Evolutionary conservation across 345 rosid genomes (phyloP).

Genomic region (Lagerstroemia speciosa): DNA sequence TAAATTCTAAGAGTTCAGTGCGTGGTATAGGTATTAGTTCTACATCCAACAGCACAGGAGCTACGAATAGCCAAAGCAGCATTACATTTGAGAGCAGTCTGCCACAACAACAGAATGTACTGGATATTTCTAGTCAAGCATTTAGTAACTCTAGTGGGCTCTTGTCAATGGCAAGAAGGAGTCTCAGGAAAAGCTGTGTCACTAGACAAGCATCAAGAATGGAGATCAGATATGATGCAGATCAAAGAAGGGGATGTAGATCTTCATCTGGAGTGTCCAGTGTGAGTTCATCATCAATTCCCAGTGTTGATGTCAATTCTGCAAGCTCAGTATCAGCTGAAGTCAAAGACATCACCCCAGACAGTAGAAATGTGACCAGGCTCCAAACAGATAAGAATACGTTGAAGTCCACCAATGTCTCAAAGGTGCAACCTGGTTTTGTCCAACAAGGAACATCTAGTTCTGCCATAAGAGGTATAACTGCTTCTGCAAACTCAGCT

Average conservation of each 20-base stretch:
- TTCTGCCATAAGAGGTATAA: constrained; percentile 12
- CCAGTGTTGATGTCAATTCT: constrained; percentile 11
- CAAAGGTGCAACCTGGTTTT: constrained; percentile 14
- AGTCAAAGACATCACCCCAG: constrained; percentile 31
- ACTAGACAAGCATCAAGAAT: constrained; percentile 49
- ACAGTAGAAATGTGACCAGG: constrained; percentile 31
- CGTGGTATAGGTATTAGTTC: constrained; percentile 12
- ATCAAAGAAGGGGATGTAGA: constrained; percentile 17
- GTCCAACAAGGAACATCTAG: constrained; percentile 11
- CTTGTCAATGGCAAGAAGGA: constrained; percentile 26
- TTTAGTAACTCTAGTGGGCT: constrained; percentile 27
- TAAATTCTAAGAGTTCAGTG: constrained; percentile 4
- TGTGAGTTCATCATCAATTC: constrained; percentile 36
- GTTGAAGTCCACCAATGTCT: constrained; percentile 14
- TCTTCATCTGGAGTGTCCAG: constrained; percentile 47
- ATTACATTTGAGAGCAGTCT: constrained; percentile 28
- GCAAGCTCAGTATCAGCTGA: constrained; percentile 9
- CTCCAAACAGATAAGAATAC: constrained; percentile 18
- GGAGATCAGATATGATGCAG: constrained; percentile 18
- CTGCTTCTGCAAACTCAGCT: constrained; percentile 14
- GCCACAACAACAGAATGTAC: constrained; percentile 15
- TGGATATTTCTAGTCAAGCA: constrained; percentile 28
- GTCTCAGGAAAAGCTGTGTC: constrained; percentile 42
- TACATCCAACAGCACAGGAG: constrained; percentile 12
- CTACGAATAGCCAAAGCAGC: constrained; percentile 25